Evolutionary conservation across 805 yeast species (phyloP).

Genomic region (Candida ortonii): DNA sequence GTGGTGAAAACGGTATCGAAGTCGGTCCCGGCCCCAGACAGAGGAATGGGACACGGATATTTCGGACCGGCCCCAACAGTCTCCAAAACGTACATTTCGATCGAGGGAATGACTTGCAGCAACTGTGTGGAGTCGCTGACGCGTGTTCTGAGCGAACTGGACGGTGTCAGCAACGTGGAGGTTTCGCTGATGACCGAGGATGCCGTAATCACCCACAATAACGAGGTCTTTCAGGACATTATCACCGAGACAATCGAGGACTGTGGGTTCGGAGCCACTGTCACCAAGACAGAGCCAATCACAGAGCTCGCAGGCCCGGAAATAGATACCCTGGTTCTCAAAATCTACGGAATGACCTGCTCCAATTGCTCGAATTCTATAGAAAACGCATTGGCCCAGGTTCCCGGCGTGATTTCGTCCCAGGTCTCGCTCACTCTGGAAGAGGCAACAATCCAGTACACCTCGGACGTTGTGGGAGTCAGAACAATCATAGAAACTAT

Average conservation of each 20-base stretch:
- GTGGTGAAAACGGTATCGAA: conserved; percentile 11
- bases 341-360: conserved; percentile 61
- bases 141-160: conserved; percentile 43
- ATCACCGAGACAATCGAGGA: conserved; percentile 53
- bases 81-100: conserved; percentile 18
- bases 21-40: too few species aligned
- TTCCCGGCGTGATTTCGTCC: conserved; percentile 49
- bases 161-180: conserved; percentile 51
- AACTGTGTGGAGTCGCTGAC: conserved; percentile 70
- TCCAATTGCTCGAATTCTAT: conserved; percentile 51
- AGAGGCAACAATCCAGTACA: conserved; percentile 52
- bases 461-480: conserved; percentile 53
- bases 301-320: conserved; percentile 6
- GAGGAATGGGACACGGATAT: conserved; percentile 8
- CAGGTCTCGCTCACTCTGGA: conserved; percentile 52
- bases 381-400: conserved; percentile 41
- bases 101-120: conserved; percentile 84
- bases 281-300: conserved; percentile 33
- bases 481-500: conserved; percentile 58
- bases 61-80: conserved; percentile 1
- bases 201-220: conserved; percentile 53
- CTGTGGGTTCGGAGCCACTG: conserved; percentile 49
- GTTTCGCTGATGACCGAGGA: conserved; percentile 74
- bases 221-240: conserved; percentile 28
- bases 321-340: conserved; percentile 28